Conservation (phyloP, 306 rosid genomes). For the Quercus alba region DNA sequence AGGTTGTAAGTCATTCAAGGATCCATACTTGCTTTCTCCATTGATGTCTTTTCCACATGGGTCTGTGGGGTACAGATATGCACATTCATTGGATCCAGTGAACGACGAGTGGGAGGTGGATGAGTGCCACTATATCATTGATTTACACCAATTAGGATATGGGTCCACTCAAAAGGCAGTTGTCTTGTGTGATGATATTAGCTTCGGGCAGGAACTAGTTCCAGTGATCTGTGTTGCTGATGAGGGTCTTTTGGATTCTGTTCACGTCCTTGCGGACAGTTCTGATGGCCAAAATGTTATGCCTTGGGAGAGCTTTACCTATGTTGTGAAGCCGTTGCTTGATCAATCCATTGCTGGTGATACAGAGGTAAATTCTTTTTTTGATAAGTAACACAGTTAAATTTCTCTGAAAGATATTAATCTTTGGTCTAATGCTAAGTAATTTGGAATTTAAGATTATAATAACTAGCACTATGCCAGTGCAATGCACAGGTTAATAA, state of each 20-base stretch:
- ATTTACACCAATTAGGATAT: constrained; percentile 46
- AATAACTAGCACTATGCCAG: neutral
- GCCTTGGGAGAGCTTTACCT: constrained; percentile 87
- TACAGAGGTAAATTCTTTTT: constrained; percentile 54
- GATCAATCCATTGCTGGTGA: constrained; percentile 61
- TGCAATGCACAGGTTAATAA: too few relatives aligned
- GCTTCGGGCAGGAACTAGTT: constrained; percentile 82
- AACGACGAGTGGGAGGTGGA: constrained; percentile 64
- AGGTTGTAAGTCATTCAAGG: constrained; percentile 61
- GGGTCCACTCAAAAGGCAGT: constrained; percentile 43
- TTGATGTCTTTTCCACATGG: constrained; percentile 53
- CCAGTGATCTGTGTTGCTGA: constrained; percentile 80
- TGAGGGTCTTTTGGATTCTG: constrained; percentile 54
- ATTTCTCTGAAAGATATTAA: constrained; percentile 11
- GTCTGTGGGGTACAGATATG: constrained; percentile 25
- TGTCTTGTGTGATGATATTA: constrained; percentile 79
- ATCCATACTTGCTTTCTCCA: constrained; percentile 45
- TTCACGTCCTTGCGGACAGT: constrained; percentile 28
- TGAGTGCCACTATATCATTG: constrained; percentile 70
- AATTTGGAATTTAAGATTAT: constrained; percentile 3
- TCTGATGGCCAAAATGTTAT: constrained; percentile 38
- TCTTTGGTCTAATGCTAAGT: constrained; percentile 17
- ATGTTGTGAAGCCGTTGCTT: constrained; percentile 64
- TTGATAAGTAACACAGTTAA: too few relatives aligned
- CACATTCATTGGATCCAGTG: constrained; percentile 32